Evolutionary conservation across 345 rosid species (phyloP).

Genomic region (Salix koriyanagi): DNA sequence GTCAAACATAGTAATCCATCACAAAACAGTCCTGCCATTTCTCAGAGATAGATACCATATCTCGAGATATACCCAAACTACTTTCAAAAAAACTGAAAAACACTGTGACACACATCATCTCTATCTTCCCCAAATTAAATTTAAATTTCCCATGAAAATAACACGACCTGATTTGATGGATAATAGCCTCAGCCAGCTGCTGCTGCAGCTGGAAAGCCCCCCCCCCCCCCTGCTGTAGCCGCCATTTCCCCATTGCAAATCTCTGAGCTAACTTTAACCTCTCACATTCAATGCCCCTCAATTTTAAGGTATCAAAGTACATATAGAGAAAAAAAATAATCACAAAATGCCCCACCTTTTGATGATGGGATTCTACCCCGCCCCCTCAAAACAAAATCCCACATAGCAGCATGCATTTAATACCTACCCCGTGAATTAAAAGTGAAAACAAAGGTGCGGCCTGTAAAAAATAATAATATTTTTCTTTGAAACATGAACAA

Average conservation of each 20-base stretch:
- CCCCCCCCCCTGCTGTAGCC: background rate
- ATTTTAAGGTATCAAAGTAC: slow-evolving; percentile 2
- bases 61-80: background rate
- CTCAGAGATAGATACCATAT: no score
- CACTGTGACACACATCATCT: background rate
- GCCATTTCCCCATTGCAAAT: slow-evolving; percentile 3
- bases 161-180: slow-evolving; percentile 1
- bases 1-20: no score
- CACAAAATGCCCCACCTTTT: no score
- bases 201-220: background rate
- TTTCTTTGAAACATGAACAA: background rate
- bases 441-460: no score
- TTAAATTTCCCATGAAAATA: no score
- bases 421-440: background rate
- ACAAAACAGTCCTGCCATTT: no score
- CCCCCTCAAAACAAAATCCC: background rate
- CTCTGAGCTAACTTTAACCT: background rate
- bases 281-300: slow-evolving; percentile 1
- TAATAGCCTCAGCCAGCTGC: background rate
- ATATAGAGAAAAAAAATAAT: no score
- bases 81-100: background rate
- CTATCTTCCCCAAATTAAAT: no score
- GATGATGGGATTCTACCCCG: no score
- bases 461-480: no score
- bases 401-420: background rate